Conservation (phyloP, 495 filamentous ascomycete species). For the Oidiodendron maius region DNA sequence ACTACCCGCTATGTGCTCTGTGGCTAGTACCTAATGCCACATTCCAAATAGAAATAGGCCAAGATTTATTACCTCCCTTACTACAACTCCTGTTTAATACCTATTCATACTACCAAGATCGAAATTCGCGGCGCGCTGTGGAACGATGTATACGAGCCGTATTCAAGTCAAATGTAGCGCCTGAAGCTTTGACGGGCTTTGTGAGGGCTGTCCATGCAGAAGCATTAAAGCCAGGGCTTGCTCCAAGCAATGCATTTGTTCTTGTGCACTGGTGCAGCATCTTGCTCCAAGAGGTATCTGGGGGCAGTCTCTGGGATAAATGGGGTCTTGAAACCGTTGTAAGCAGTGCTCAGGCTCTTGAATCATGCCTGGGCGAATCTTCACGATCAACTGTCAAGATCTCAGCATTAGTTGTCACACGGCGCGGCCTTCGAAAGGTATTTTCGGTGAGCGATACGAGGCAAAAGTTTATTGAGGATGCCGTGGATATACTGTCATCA, state of each 20-base stretch:
- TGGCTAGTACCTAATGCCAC: not conserved
- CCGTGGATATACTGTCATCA: conserved; percentile 57
- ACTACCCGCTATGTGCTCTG: not conserved
- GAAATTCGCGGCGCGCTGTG: conserved; percentile 72
- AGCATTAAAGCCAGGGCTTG: conserved; percentile 65
- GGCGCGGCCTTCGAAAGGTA: conserved; percentile 65
- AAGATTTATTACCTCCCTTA: conserved; percentile 28
- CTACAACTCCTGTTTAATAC: conserved; percentile 75
- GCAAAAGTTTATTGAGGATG: conserved; percentile 53
- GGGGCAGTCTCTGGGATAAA: conserved; percentile 52
- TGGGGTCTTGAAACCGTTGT: conserved; percentile 58
- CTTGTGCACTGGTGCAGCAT: conserved; percentile 83
- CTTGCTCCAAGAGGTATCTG: conserved; percentile 55
- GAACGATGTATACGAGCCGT: conserved; percentile 67
- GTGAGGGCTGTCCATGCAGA: conserved; percentile 56
- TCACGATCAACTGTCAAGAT: conserved; percentile 52
- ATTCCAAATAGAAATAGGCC: conserved; percentile 15
- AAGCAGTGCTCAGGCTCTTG: conserved; percentile 60
- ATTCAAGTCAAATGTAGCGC: conserved; percentile 41
- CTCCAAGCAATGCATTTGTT: conserved; percentile 77
- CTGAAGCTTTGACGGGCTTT: conserved; percentile 53
- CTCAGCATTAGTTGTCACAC: conserved; percentile 65
- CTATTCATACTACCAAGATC: conserved; percentile 81
- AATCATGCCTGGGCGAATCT: conserved; percentile 63
- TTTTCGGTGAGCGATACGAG: conserved; percentile 54